These are phyloP conservation scores for Microsporum ferrugineum DNA, from an alignment of 2,329 filamentous ascomycete genomes.

Conservation along the genomic window DNA sequence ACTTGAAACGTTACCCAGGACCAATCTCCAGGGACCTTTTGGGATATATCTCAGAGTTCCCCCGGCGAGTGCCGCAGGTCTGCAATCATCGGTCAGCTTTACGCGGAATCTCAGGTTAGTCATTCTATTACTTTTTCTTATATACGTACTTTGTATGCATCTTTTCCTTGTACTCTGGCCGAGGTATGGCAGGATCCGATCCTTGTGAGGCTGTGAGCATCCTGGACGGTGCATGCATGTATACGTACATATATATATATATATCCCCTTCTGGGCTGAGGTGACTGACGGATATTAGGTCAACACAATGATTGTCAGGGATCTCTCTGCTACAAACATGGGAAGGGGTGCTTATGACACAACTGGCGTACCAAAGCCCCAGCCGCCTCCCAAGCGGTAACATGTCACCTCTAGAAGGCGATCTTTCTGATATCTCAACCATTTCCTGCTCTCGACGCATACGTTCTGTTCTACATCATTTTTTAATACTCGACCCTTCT, in stretches of 20 bases:
- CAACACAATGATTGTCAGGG: conserved; percentile 11
- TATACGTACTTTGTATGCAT: background rate
- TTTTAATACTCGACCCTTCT: conserved; percentile 18
- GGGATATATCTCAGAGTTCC: background rate
- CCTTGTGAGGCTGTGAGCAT: background rate
- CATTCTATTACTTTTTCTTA: background rate
- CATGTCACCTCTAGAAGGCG: conserved; percentile 1
- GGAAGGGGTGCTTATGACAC: conserved; percentile 43
- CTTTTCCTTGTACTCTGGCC: background rate
- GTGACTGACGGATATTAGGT: background rate
- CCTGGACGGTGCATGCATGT: background rate
- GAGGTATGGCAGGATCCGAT: background rate
- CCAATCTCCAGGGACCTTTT: background rate
- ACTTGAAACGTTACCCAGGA: background rate
- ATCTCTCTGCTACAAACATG: conserved; percentile 36
- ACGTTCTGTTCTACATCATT: conserved; percentile 1
- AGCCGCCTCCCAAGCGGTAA: conserved; percentile 32
- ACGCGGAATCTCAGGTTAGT: background rate
- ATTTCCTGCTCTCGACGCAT: background rate
- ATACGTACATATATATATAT: background rate
- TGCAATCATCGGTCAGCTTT: conserved; percentile 3
- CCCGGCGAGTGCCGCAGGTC: conserved; percentile 1
- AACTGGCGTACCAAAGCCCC: conserved; percentile 41
- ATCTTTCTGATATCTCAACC: background rate
- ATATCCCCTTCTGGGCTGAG: background rate